phyloP scores from a whole-genome alignment of 768 basidiomycete species.

The Hirschioporus abietinus region DNA sequence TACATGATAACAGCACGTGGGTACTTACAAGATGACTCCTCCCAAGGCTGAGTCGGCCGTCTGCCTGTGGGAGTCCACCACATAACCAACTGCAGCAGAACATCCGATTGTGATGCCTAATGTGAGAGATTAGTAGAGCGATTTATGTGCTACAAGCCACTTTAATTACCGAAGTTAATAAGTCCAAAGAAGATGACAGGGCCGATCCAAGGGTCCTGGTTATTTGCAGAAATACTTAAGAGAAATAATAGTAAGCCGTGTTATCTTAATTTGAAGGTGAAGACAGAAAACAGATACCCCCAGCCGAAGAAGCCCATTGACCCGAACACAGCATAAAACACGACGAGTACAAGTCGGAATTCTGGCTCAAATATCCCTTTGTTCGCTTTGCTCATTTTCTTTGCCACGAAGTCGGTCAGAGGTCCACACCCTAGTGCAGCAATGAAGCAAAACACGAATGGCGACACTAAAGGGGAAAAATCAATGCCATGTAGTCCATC shows the following conservation, averaged over 20 bases:
- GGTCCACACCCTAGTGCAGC: conserved; percentile 16
- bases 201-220: conserved; percentile 10
- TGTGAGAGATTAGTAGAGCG: neutral
- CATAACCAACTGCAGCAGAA: conserved; percentile 14
- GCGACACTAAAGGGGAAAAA: neutral
- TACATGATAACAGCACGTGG: neutral
- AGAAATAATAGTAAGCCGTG: neutral
- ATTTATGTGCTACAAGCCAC: neutral
- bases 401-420: conserved; percentile 15
- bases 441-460: conserved; percentile 6
- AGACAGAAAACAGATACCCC: conserved; percentile 4
- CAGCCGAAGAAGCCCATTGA: conserved; percentile 20
- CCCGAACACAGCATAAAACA: conserved; percentile 23
- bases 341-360: conserved; percentile 21
- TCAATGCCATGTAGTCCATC: neutral
- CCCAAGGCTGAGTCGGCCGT: conserved; percentile 16
- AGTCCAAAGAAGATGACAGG: conserved; percentile 18
- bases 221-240: conserved; percentile 10
- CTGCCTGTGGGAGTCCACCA: conserved; percentile 19
- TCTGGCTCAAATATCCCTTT: conserved; percentile 16
- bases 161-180: conserved; percentile 15
- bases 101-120: conserved; percentile 15
- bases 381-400: conserved; percentile 12
- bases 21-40: conserved; percentile 4
- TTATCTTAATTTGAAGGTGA: neutral